Conservation (phyloP, 2,329 filamentous ascomycete genomes). For the Monilinia fructigena region DNA sequence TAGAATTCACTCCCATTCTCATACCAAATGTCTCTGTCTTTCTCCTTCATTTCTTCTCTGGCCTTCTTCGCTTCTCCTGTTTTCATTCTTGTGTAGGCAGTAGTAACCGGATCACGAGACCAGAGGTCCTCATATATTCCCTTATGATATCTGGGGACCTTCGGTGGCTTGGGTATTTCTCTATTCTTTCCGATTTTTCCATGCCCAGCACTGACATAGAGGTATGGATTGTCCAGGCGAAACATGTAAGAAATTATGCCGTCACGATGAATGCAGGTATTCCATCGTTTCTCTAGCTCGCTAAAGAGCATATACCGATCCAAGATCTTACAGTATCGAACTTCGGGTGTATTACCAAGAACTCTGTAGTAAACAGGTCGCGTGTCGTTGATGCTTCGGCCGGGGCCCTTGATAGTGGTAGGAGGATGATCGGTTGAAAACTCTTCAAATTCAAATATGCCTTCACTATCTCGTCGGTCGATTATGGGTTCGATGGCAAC, state of each 20-base stretch:
- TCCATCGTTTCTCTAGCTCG: constrained; percentile 25
- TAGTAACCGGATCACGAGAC: neutral
- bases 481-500: constrained; percentile 14
- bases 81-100: neutral
- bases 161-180: neutral
- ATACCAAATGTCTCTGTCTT: neutral
- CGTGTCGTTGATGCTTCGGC: neutral
- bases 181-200: neutral
- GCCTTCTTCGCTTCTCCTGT: neutral
- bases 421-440: neutral
- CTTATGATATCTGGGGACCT: neutral
- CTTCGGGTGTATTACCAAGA: constrained; percentile 23
- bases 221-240: neutral
- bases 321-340: constrained; percentile 26
- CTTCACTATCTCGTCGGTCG: constrained; percentile 23
- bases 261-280: neutral
- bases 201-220: constrained; percentile 11
- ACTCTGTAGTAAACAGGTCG: constrained; percentile 26
- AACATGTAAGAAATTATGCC: neutral
- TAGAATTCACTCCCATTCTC: constrained; percentile 2
- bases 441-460: constrained; percentile 18
- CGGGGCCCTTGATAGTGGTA: neutral
- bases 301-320: constrained; percentile 26
- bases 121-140: constrained; percentile 14
- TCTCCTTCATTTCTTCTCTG: constrained; percentile 6